Evolutionary conservation across 371 early-diverging fungal genomes (phyloP), one percentile per base, ranked within the genome.

Genomic region (Actinomortierella ambigua): DNA sequence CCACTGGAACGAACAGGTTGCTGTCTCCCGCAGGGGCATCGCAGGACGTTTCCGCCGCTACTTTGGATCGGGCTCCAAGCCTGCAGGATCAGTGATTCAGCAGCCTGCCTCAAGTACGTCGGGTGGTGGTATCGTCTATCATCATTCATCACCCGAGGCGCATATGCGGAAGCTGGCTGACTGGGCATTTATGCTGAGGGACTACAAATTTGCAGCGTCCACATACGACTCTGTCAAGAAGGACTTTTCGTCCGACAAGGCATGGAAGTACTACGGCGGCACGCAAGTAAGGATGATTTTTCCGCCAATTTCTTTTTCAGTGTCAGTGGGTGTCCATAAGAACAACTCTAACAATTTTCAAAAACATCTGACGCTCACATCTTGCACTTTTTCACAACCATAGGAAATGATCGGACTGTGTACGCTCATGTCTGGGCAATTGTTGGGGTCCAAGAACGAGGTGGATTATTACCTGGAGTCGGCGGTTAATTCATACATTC

Each of bases 371-470:
- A 4, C 4, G 11, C 4, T 34, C 7, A 6, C 11, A 11, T 11
- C 11, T 34, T 34, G 7, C 34, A 34, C 11, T 34, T 34, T 34
- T 34, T 34, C 11, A 6, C 22, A 27, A 7, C 13, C 17, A 24
- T 53, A 88, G 85, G 97, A 98, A 75, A 97, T 98, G 98, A 85
- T 94, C 50, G 96, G 94, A 2, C 67, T 95, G 0, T 94, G 95
- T 66, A 75, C 84, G 26, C 65, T 95, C 23, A 84, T 97, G 84
- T 69, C 83, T 55, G 82, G 87, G 15, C 82, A 82, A 11, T 71
- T 78, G 0, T 62, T 85, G 11, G 80, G 84, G 1, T 86, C 80
- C 24, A 88, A 86, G 56, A 68, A 78, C 3, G 92, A 88, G 42
- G 88, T 89, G 26, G 92, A 95, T 64, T 82, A 85, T 57, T 82